phyloP scores from a whole-genome alignment of 1,284 basidiomycete species.

The Phellinidium pouzarii region DNA sequence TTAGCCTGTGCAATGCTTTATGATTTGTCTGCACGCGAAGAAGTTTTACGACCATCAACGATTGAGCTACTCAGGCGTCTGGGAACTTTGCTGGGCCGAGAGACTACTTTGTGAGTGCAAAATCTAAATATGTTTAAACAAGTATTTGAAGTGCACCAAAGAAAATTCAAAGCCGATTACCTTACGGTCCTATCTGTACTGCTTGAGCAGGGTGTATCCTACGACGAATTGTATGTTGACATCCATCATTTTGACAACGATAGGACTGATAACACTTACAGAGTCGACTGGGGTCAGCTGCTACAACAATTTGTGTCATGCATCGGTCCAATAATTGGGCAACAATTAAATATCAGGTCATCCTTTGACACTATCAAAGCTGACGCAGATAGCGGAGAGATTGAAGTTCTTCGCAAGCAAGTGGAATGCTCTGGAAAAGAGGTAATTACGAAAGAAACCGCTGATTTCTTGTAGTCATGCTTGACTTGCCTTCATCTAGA shows the following conservation, averaged over 20 bases:
- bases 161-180: slow-evolving; percentile 56
- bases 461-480: not conserved
- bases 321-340: slow-evolving; percentile 65
- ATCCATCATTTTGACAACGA: slow-evolving; percentile 26
- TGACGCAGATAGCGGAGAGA: slow-evolving; percentile 49
- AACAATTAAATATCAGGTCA: slow-evolving; percentile 48
- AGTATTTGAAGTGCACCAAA: slow-evolving; percentile 24
- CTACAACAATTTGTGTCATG: slow-evolving; percentile 55
- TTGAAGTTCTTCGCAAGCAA: slow-evolving; percentile 51
- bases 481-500: slow-evolving; percentile 30
- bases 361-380: slow-evolving; percentile 38
- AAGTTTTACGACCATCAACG: slow-evolving; percentile 49
- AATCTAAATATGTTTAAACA: not conserved
- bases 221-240: slow-evolving; percentile 53
- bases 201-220: slow-evolving; percentile 51
- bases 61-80: slow-evolving; percentile 48
- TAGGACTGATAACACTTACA: no score
- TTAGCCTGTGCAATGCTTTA: slow-evolving; percentile 34
- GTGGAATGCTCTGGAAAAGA: slow-evolving; percentile 61
- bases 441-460: slow-evolving; percentile 32
- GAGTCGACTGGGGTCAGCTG: slow-evolving; percentile 58
- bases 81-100: slow-evolving; percentile 48
- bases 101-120: slow-evolving; percentile 51
- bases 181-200: slow-evolving; percentile 63
- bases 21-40: slow-evolving; percentile 51